Base-by-base conservation (phyloP, 768 basidiomycete species). In the Dentipellis sp. region DNA sequence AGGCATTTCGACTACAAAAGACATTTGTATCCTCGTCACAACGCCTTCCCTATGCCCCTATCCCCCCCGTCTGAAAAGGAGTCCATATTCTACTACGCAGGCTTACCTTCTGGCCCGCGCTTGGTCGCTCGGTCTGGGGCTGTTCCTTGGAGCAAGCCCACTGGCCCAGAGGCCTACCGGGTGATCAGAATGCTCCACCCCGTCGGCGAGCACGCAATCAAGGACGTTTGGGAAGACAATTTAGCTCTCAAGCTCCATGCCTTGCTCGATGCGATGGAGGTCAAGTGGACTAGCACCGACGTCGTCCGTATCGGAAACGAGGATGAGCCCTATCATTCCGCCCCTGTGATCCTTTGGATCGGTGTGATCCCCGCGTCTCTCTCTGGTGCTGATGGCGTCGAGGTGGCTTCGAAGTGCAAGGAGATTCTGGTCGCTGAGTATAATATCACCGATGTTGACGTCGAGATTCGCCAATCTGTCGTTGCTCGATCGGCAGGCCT, bases 381-480 rank as follows among this genome's bases (percentile, higher is more conserved):
- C 58, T 59, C 65, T 37, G 19, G 36, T 54, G 59, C 67, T 8
- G 59, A 63, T 36, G 72, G 65, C 58, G n/a, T 62, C 60, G 57
- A 23, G n/a, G 64, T 64, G 10, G 72, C 65, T 21, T 37, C 22
- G 17, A 51, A 40, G 56, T 56, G 62, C 68, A 57, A 65, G 49
- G 45, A 54, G 16, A 64, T 74, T 53, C 68, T 74, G 2, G 42
- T 17, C 48, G 37, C 19, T n/a, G 19, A 57, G 21, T 61, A 52
- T 52, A 62, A 63, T 49, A 63, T 74, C 63, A 56, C 62, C 49
- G 42, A 45, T 19, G 42, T 45, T 14, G 69, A 67, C 35, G 60
- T 73, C 53, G 65, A 74, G 52, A 63, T 72, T 10, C 22, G 61
- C 39, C 69, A 75, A 59, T 72, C 66, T n/a, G 17, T 54, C 4